Percentiles rank a stretch among this genome's conserved stretches.
These are phyloP conservation scores for Aplosporella prunicola DNA, from an alignment of 2,329 filamentous ascomycete genomes.

Conservation along the genomic window DNA sequence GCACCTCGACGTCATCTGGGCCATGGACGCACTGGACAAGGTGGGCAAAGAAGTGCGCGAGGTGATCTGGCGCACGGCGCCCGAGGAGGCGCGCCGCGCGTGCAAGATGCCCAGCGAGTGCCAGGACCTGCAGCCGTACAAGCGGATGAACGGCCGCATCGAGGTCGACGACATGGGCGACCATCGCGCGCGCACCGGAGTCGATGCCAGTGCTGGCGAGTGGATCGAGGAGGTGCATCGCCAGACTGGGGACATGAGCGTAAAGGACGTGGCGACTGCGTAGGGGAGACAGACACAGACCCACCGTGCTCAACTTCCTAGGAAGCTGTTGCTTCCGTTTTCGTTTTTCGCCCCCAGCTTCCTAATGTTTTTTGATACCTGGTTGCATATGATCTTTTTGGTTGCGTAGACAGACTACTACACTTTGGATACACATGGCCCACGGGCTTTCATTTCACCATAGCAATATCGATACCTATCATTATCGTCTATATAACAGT, in stretches of 20 bases:
- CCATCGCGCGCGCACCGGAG: slow-evolving; percentile 13
- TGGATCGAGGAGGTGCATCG: slow-evolving; percentile 19
- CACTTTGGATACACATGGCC: no score
- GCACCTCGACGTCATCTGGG: slow-evolving; percentile 92
- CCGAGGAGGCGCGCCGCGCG: slow-evolving; percentile 43
- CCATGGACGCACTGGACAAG: slow-evolving; percentile 75
- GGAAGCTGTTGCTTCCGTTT: no score
- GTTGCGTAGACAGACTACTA: no score
- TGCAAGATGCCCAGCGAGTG: slow-evolving; percentile 60
- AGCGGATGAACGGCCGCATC: slow-evolving; percentile 6
- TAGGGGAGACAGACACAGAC: no score
- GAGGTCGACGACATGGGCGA: slow-evolving; percentile 1
- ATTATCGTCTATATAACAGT: no score
- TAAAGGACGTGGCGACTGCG: not conserved
- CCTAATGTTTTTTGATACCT: no score
- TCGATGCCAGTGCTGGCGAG: slow-evolving; percentile 23
- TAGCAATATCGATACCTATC: no score
- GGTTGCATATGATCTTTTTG: no score
- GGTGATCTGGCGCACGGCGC: slow-evolving; percentile 71
- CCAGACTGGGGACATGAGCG: not conserved
- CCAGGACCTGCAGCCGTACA: slow-evolving; percentile 34
- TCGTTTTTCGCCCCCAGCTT: no score
- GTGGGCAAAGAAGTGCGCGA: slow-evolving; percentile 73
- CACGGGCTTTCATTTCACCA: no score
- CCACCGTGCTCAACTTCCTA: no score